Evolutionary conservation across 768 basidiomycete species (phyloP).

Genomic region (Pulveroboletus sp.): DNA sequence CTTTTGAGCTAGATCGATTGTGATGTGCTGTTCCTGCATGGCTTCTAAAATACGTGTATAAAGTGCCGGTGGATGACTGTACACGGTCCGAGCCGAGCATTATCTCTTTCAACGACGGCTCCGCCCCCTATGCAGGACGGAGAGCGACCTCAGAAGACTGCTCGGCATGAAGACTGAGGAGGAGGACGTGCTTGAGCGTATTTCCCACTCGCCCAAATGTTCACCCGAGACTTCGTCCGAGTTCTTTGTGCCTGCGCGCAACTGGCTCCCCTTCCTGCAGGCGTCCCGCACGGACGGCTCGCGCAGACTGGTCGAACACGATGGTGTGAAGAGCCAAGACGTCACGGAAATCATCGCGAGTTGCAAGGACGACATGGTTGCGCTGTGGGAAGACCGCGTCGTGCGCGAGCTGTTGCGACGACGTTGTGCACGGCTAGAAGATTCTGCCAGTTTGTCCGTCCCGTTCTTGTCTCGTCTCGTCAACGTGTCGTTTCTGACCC

Average conservation of each 20-base stretch:
- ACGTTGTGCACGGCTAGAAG: slow-evolving; percentile 49
- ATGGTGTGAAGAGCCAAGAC: slow-evolving; percentile 32
- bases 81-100: no score
- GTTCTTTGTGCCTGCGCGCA: slow-evolving; percentile 54
- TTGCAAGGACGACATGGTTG: slow-evolving; percentile 60
- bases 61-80: no score
- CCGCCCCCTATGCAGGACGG: slow-evolving; percentile 56
- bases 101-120: slow-evolving; percentile 56
- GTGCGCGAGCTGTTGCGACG: slow-evolving; percentile 48
- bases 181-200: slow-evolving; percentile 33
- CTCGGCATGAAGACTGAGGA: slow-evolving; percentile 46
- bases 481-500: no score
- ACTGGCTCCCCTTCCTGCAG: slow-evolving; percentile 35
- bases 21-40: no score
- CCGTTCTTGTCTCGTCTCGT: not conserved
- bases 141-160: slow-evolving; percentile 59
- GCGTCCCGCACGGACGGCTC: slow-evolving; percentile 18
- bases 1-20: no score
- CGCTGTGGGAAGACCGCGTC: slow-evolving; percentile 60
- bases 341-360: slow-evolving; percentile 52
- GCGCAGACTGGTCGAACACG: slow-evolving; percentile 9
- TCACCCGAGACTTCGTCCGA: slow-evolving; percentile 36
- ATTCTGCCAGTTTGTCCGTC: slow-evolving; percentile 65
- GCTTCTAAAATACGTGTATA: no score
- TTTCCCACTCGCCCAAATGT: slow-evolving; percentile 42